Evolutionary conservation across 2,329 filamentous ascomycete genomes (phyloP).

Genomic region (Sphaerulina musiva): DNA sequence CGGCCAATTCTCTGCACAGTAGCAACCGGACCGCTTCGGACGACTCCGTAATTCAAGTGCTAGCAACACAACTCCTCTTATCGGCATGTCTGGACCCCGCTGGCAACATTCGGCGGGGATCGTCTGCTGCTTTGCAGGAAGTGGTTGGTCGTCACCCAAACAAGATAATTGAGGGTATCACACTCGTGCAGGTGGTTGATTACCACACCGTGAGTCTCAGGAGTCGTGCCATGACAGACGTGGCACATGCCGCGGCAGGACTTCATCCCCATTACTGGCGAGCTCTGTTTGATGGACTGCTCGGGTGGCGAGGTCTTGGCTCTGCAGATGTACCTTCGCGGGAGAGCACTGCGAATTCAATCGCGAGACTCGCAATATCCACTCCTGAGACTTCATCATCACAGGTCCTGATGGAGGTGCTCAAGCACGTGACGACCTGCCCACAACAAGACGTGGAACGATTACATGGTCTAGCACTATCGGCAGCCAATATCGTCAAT

Average conservation of each 20-base stretch:
- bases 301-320: conserved; percentile 83
- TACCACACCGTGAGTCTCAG: conserved; percentile 90
- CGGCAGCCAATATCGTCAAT: conserved; percentile 9
- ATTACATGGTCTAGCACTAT: conserved; percentile 19
- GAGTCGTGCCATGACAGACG: conserved; percentile 70
- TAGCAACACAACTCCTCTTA: conserved; percentile 75
- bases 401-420: conserved; percentile 38
- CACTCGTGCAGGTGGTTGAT: conserved; percentile 81
- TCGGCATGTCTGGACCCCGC: conserved; percentile 80
- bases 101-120: conserved; percentile 86
- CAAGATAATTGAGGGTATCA: conserved; percentile 71
- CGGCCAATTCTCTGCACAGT: conserved; percentile 27
- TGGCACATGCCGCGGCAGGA: conserved; percentile 62
- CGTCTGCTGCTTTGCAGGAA: conserved; percentile 90
- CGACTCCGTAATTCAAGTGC: conserved; percentile 48
- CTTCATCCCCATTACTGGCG: conserved; percentile 59
- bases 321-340: conserved; percentile 70
- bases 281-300: conserved; percentile 61
- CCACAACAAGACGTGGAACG: conserved; percentile 17
- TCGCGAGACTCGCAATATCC: conserved; percentile 53
- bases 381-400: conserved; percentile 31
- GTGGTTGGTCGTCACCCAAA: conserved; percentile 89
- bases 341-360: conserved; percentile 61
- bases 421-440: conserved; percentile 43
- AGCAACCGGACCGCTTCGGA: conserved; percentile 1